A percentile compares a stretch with the other conserved stretches of the same genome.
These are phyloP conservation scores for Rhizodiscina lignyota DNA, from an alignment of 495 filamentous ascomycete species.

Conservation along the genomic window DNA sequence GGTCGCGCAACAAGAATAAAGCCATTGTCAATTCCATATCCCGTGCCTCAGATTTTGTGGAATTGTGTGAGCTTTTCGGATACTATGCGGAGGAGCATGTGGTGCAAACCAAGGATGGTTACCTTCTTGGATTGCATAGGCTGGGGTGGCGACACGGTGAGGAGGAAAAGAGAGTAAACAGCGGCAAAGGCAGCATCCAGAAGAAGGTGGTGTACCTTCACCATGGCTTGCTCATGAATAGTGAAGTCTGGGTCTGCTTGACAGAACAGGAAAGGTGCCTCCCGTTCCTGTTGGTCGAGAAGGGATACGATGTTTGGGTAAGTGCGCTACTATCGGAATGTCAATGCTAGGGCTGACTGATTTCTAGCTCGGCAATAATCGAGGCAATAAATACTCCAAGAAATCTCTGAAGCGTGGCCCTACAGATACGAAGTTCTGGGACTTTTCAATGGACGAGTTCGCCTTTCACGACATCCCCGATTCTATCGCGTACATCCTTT, in stretches of 20 bases:
- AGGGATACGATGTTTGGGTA: constrained; percentile 93
- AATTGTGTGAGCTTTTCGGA: constrained; percentile 74
- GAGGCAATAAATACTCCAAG: constrained; percentile 97
- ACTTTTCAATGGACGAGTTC: constrained; percentile 96
- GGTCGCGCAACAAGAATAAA: constrained; percentile 40
- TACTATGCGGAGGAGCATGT: constrained; percentile 94
- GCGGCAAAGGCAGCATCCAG: constrained; percentile 46
- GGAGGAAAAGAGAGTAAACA: constrained; percentile 56
- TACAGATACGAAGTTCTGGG: constrained; percentile 67
- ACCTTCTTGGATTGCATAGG: constrained; percentile 80
- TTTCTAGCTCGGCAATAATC: constrained; percentile 72
- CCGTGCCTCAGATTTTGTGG: constrained; percentile 71
- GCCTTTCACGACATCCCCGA: constrained; percentile 95
- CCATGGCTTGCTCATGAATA: constrained; percentile 95
- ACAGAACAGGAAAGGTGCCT: constrained; percentile 74
- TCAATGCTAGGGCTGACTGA: not conserved
- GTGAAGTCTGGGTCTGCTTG: constrained; percentile 92
- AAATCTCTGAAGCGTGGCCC: constrained; percentile 66
- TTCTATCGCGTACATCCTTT: constrained; percentile 79
- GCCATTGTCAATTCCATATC: constrained; percentile 33
- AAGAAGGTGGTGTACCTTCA: constrained; percentile 91
- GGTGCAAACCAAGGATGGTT: constrained; percentile 85
- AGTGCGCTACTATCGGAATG: constrained; percentile 11
- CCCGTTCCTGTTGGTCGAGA: constrained; percentile 79
- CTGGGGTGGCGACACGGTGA: constrained; percentile 68